A percentile compares a stretch with the other conserved stretches of the same genome.
Conservation (phyloP, 352 stramenopile genomes). For the Globisporangium cederbergense region DNA sequence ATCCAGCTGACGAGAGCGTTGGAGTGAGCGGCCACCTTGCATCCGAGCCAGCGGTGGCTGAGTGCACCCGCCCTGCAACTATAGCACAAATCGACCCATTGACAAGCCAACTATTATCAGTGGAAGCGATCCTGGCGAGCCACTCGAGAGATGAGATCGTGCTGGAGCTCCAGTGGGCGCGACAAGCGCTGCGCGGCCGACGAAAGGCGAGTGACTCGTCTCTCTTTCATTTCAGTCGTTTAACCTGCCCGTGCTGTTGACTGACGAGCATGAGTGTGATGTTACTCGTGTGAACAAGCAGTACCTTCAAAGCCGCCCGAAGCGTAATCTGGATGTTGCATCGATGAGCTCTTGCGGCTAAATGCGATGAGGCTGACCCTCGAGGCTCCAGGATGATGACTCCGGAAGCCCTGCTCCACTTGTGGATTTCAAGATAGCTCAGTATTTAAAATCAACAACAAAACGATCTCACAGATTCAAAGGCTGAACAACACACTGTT, state of each 20-base stretch:
- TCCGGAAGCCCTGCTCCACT: background rate
- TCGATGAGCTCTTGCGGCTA: background rate
- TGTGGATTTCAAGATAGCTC: background rate
- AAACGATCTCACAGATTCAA: no score
- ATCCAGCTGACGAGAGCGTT: background rate
- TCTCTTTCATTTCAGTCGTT: background rate
- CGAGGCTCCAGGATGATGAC: no score
- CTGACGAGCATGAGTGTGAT: background rate
- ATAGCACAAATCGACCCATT: background rate
- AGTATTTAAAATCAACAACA: background rate
- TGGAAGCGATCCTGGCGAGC: slow-evolving; percentile 43
- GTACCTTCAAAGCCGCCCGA: slow-evolving; percentile 33
- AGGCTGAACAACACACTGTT: background rate
- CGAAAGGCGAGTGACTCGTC: slow-evolving; percentile 31
- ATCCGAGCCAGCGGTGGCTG: background rate
- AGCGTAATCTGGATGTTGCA: slow-evolving; percentile 15
- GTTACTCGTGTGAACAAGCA: slow-evolving; percentile 4
- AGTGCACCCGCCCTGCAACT: background rate
- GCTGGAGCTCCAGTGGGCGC: slow-evolving; percentile 51
- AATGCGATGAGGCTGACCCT: background rate
- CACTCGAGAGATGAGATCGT: slow-evolving; percentile 48
- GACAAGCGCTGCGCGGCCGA: slow-evolving; percentile 40
- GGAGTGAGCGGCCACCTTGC: background rate
- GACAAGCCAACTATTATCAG: background rate
- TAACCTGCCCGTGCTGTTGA: background rate